Evolutionary conservation across 208 protist species (phyloP).

Genomic region (Sergeia podlipaevii): DNA sequence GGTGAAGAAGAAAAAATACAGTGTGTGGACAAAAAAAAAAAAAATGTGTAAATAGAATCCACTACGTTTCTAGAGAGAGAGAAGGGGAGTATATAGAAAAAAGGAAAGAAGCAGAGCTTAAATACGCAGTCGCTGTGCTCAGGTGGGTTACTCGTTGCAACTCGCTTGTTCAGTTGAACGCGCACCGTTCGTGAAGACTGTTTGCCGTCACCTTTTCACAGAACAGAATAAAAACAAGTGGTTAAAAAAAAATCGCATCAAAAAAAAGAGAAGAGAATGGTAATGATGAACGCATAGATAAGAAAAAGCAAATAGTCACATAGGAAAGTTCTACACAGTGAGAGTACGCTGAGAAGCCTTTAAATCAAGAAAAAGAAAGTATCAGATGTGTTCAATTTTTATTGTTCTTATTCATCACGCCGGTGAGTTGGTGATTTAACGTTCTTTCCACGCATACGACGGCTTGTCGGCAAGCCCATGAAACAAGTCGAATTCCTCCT

Average conservation of each 20-base stretch:
- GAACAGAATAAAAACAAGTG: conserved; percentile 1
- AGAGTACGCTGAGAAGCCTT: too few relatives aligned
- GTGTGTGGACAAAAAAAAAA: conserved; percentile 7
- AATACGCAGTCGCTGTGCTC: too few relatives aligned
- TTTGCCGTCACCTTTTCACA: too few relatives aligned
- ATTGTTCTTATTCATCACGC: conserved; percentile 4
- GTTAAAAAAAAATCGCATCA: background rate
- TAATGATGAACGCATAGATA: background rate
- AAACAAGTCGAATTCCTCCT: conserved; percentile 80
- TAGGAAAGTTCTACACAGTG: too few relatives aligned
- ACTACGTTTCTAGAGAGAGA: too few relatives aligned
- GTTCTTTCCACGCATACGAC: conserved; percentile 28
- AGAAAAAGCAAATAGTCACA: background rate
- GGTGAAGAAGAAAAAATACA: conserved; percentile 14
- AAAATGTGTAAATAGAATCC: conserved; percentile 3
- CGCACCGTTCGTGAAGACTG: too few relatives aligned
- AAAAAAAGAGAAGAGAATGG: background rate
- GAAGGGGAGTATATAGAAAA: too few relatives aligned
- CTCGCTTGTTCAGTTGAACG: too few relatives aligned
- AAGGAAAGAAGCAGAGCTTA: too few relatives aligned
- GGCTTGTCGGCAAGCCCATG: conserved; percentile 77
- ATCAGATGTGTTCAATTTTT: too few relatives aligned
- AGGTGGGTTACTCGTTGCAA: too few relatives aligned
- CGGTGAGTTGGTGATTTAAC: background rate
- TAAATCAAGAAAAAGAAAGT: too few relatives aligned